Evolutionary conservation across 2,329 filamentous ascomycete species (phyloP).

Genomic region (Fusarium veterinarium): DNA sequence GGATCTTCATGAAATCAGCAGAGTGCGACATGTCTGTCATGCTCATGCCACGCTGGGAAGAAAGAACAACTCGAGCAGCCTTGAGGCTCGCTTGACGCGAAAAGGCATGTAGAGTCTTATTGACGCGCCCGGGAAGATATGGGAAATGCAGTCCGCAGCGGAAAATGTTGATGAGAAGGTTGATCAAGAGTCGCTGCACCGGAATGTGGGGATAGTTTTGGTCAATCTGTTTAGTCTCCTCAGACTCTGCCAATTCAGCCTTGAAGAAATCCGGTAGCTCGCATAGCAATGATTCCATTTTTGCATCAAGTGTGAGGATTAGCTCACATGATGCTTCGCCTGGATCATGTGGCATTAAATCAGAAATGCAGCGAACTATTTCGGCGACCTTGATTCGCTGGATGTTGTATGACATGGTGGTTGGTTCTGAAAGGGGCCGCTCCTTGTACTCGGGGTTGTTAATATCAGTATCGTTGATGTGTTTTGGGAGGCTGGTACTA

Average conservation of each 20-base stretch:
- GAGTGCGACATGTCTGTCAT: not conserved
- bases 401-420: not conserved
- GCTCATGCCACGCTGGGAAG: not conserved
- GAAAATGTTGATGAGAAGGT: not conserved
- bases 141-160: not conserved
- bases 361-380: not conserved
- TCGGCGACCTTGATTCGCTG: not conserved
- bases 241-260: not conserved
- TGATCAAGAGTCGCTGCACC: not conserved
- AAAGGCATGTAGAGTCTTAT: not conserved
- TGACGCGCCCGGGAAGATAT: not conserved
- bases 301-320: not conserved
- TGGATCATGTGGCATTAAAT: not conserved
- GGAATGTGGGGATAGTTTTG: not conserved
- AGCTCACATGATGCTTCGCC: not conserved
- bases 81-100: not conserved
- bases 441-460: accelerated
- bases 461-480: not conserved
- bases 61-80: not conserved
- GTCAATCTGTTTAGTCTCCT: not conserved
- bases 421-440: not conserved
- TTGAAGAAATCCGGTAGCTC: not conserved
- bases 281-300: not conserved
- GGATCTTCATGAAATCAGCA: slow-evolving; percentile 1
- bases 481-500: not conserved